These are phyloP conservation scores for Pseudoturritis turrita DNA, from an alignment of 345 rosid species.

Conservation along the genomic window DNA sequence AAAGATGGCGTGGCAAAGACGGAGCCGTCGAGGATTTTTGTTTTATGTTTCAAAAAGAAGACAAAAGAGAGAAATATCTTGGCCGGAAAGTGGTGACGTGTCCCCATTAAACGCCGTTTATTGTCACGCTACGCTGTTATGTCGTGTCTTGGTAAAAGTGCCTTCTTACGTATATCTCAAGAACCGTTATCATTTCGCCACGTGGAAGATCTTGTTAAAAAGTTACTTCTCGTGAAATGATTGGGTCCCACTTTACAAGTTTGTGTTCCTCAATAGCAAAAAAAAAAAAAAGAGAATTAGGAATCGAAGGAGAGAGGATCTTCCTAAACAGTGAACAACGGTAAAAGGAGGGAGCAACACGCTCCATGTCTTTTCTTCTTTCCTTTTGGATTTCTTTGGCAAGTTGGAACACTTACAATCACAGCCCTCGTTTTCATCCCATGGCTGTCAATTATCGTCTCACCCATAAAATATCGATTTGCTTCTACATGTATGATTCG, in stretches of 20 bases:
- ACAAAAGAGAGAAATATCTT: conserved; percentile 12
- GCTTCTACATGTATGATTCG: not conserved
- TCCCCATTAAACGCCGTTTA: not conserved
- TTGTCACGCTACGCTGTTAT: not conserved
- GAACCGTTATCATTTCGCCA: not conserved
- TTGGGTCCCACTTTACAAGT: conserved; percentile 5
- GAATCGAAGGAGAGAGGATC: not conserved
- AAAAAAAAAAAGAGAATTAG: not conserved
- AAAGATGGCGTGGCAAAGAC: not conserved
- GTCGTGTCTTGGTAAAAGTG: not conserved
- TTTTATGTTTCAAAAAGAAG: not conserved
- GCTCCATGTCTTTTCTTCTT: not conserved
- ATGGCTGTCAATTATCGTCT: not conserved
- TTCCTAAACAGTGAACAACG: not conserved
- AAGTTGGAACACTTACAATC: conserved; percentile 7
- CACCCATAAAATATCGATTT: not conserved
- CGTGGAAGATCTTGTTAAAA: conserved; percentile 8
- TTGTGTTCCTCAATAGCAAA: not conserved
- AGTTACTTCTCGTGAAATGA: conserved; percentile 13
- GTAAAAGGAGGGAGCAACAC: not conserved
- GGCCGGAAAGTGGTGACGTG: conserved; percentile 10
- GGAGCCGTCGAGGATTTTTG: conserved; percentile 5
- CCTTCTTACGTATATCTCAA: not conserved
- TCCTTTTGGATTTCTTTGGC: conserved; percentile 1
- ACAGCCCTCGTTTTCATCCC: conserved; percentile 20